Evolutionary conservation across 2,329 filamentous ascomycete genomes (phyloP), one percentile per base, ranked within the genome.

Genomic region (Aspergillus texensis): DNA sequence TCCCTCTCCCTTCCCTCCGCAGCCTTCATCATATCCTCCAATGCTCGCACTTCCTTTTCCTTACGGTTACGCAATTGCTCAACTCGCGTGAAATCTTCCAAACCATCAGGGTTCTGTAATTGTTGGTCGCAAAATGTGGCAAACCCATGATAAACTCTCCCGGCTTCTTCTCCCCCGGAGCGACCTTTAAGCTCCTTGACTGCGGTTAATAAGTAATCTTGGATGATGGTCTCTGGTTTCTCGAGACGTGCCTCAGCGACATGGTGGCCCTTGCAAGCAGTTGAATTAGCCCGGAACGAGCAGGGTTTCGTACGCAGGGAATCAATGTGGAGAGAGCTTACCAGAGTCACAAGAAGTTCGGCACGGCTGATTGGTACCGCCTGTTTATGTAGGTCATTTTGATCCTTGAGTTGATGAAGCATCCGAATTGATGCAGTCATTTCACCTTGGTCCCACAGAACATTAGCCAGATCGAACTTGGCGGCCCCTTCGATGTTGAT

Each of bases 41-140:
- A 86, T 64, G 93, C 91, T 19, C 84, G 79, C 0, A 96, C 89
- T 75, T 99, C 94, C 63, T 91, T 88, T 67, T 88, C 86, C 76
- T 97, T 97, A 65, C 89, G 89, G 72, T 93, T 86, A 68, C 89
- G 90, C 36, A 98, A 83, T 69, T 88, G 92, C 72, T 91, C 87
- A 48, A 97, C 85, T 53, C 95, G 89, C 34, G 88, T 87, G 64
- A 97, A 87, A 71, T 99, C 95, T 75, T 96, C 93, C 1, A 94
- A 81, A 39, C 90, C 88, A 70, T 96, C 93, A 0, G 90, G 86
- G 72, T 94, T 94, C 71, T 97, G 91, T 11, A 99, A 83, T 75
- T 99, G 95, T 72, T 93, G 89, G 75, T 99, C 94, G 72, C 96
- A 99, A 75, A 99, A 99, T 58, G 89, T 86, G 30, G 96, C 95